These are phyloP conservation scores for Venturia oleaginea DNA, from an alignment of 2,329 filamentous ascomycete genomes.

Conservation along the genomic window DNA sequence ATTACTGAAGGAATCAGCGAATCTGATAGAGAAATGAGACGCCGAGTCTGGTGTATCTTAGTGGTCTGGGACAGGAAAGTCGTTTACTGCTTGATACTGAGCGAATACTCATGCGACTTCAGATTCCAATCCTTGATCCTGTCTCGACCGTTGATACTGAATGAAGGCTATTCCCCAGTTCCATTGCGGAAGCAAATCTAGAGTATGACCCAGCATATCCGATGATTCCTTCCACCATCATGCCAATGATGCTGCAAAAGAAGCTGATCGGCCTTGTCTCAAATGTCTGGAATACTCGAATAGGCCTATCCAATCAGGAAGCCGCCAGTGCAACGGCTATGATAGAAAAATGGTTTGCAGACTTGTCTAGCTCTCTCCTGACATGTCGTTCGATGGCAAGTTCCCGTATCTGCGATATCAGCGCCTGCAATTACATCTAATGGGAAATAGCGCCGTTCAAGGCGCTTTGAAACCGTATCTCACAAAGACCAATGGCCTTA, in stretches of 20 bases:
- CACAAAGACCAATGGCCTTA: constrained; percentile 26
- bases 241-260: constrained; percentile 35
- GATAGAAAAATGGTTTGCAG: constrained; percentile 35
- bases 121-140: constrained; percentile 25
- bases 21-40: too few species aligned
- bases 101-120: constrained; percentile 33
- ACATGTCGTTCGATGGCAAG: too few species aligned
- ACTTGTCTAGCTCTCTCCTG: constrained; percentile 32
- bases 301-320: constrained; percentile 15
- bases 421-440: constrained; percentile 37
- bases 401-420: constrained; percentile 39
- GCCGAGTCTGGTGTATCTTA: too few species aligned
- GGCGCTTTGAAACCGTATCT: constrained; percentile 40
- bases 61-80: too few species aligned
- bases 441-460: constrained; percentile 38
- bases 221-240: constrained; percentile 33
- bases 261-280: constrained; percentile 28
- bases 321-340: constrained; percentile 22
- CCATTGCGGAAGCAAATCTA: constrained; percentile 34
- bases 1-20: too few species aligned
- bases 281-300: constrained; percentile 14
- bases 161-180: constrained; percentile 31
- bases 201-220: constrained; percentile 25
- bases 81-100: too few species aligned
- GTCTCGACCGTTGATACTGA: too few species aligned